Conservation (phyloP, 2,329 filamentous ascomycete species). For the Calonectria ilicicola region DNA sequence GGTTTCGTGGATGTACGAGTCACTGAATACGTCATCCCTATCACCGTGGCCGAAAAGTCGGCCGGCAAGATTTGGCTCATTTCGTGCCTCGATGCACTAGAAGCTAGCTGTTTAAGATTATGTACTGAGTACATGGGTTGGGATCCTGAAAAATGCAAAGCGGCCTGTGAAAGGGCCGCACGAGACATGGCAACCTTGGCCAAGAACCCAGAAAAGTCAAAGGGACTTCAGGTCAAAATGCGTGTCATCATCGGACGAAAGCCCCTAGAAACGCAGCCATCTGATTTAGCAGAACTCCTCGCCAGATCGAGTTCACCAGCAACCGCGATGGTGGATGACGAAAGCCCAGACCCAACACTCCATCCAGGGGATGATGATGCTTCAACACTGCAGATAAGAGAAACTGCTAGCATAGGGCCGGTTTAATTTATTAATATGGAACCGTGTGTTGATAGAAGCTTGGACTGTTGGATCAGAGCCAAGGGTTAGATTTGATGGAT, state of each 20-base stretch:
- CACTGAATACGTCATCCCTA: constrained; percentile 61
- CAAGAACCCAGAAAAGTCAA: constrained; percentile 56
- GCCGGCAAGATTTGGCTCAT: constrained; percentile 68
- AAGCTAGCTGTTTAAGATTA: constrained; percentile 61
- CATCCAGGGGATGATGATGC: constrained; percentile 33
- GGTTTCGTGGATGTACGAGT: constrained; percentile 65
- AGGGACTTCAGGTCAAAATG: constrained; percentile 60
- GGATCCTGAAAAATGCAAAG: constrained; percentile 61
- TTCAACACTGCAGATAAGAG: not conserved
- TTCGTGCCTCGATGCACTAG: constrained; percentile 62
- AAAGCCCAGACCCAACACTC: constrained; percentile 40
- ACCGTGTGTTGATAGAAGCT: constrained; percentile 7
- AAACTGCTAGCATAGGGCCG: constrained; percentile 8
- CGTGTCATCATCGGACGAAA: constrained; percentile 64
- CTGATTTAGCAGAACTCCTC: constrained; percentile 31
- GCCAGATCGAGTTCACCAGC: constrained; percentile 32
- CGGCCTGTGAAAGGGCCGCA: constrained; percentile 59
- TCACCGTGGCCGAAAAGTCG: constrained; percentile 57
- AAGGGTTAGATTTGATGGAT: constrained; percentile 24
- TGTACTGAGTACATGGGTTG: constrained; percentile 66
- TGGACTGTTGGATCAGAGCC: not conserved
- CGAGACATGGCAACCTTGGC: constrained; percentile 62
- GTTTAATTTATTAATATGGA: constrained; percentile 16
- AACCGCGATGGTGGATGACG: constrained; percentile 33
- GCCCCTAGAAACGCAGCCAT: constrained; percentile 50